Base-by-base conservation (phyloP, 805 yeast genomes). In the Clavispora carvajalis region DNA sequence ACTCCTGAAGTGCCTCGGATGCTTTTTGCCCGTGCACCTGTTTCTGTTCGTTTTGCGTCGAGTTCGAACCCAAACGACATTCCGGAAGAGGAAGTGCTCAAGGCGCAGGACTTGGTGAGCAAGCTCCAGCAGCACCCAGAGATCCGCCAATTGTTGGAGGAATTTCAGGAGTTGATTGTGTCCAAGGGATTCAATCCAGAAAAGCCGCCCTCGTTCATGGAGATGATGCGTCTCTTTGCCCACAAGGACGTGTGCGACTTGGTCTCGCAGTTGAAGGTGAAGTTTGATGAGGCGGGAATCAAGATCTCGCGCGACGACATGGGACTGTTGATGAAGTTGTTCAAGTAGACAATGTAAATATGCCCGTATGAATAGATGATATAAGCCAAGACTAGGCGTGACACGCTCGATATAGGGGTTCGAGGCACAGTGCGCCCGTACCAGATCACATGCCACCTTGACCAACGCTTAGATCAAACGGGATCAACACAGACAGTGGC, bases 181-280 rank as follows among this genome's bases (percentile, higher is more conserved):
- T 45, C 46, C 4, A 67, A 67, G 42, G 73, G 73, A 21, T 53
- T 60, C 38, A 43, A 53, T 26, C 52, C 62, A 2, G 59, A 51
- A n/a, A 45, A 58, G 38, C 62, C 61, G 7, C 70, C 70, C 2
- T 58, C 62, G 16, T 49, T 66, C 54, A 47, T 60, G 44, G 57
- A 65, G 39, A 51, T 69, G 59, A 60, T 67, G 58, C 59, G 56
- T 43, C 53, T 69, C 28, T 53, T 67, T 38, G 51, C 67, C 29
- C 68, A 67, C 38, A 55, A 55, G 41, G 70, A 65, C 10, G 62
- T 67, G 7, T 60, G 65, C 37, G 55, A 49, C 10, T 51, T 53
- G 34, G 51, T 65, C 21, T 40, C 46, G 5, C 53, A 57, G 29
- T 52, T 68, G 42, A 59, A 62, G 44, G 49, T 44, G 13, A 54